Conservation (phyloP, 2,329 filamentous ascomycete species). For the Microthyrium microscopicum region DNA sequence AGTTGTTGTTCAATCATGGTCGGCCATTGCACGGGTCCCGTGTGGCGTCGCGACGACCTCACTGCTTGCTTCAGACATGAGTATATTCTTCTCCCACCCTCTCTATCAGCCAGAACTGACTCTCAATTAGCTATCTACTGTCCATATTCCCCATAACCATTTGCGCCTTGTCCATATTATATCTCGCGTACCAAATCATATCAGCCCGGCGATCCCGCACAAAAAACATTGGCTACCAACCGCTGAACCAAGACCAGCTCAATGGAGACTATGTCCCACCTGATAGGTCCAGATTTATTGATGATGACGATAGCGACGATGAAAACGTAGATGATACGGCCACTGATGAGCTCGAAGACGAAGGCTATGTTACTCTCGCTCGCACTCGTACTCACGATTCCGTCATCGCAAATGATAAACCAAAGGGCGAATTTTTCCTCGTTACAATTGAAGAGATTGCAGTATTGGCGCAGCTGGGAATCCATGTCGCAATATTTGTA, state of each 20-base stretch:
- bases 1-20: conserved; percentile 1
- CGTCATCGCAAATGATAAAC: conserved; percentile 55
- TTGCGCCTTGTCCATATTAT: conserved; percentile 51
- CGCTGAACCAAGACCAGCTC: too few species aligned
- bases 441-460: conserved; percentile 60
- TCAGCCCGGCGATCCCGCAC: conserved; percentile 36
- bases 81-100: conserved; percentile 31
- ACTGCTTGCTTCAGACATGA: conserved; percentile 46
- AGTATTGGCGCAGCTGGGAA: conserved; percentile 51
- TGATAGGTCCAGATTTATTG: conserved; percentile 17
- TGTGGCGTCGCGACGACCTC: conserved; percentile 35
- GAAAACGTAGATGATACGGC: conserved; percentile 38
- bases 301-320: conserved; percentile 17
- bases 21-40: conserved; percentile 1
- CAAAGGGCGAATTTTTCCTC: conserved; percentile 53
- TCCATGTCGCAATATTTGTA: conserved; percentile 50
- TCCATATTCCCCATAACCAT: conserved; percentile 61
- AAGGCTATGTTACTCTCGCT: conserved; percentile 37
- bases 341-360: conserved; percentile 39
- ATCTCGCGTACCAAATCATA: conserved; percentile 43
- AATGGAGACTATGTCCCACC: conserved; percentile 24
- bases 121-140: conserved; percentile 50
- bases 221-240: conserved; percentile 40
- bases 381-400: conserved; percentile 31
- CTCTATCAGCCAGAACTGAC: not conserved